phyloP scores from a whole-genome alignment of 164 flowering plant genomes.

The Berberis vulgaris region DNA sequence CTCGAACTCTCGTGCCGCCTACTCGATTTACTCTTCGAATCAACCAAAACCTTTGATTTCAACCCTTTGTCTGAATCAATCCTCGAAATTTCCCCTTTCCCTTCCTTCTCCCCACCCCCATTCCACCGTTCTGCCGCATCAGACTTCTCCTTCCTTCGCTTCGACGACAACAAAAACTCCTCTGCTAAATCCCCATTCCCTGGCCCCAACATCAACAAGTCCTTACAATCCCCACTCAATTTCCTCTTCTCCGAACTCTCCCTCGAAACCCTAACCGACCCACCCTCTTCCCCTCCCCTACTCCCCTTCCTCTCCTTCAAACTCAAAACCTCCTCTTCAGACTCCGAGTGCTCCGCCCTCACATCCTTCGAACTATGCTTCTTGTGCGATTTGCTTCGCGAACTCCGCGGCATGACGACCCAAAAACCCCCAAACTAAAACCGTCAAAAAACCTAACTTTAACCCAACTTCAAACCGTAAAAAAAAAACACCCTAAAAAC shows the following conservation, averaged over 20 bases:
- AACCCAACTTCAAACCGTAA: too few species aligned
- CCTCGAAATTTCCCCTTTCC: conserved; percentile 16
- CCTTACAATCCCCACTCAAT: too few species aligned
- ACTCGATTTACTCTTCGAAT: conserved; percentile 34
- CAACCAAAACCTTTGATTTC: conserved; percentile 25
- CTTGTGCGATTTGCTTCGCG: conserved; percentile 52
- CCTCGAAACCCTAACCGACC: conserved; percentile 19
- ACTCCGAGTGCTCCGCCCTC: conserved; percentile 17
- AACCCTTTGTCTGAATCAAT: conserved; percentile 20
- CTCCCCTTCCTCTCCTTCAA: conserved; percentile 18
- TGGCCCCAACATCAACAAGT: too few species aligned
- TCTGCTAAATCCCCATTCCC: neutral
- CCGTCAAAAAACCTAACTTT: neutral
- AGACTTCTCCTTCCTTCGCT: conserved; percentile 21
- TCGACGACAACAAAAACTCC: conserved; percentile 7
- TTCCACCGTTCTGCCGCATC: conserved; percentile 28
- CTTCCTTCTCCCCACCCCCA: conserved; percentile 21
- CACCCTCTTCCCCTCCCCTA: neutral
- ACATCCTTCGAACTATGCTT: conserved; percentile 26
- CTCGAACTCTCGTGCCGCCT: conserved; percentile 26
- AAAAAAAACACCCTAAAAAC: conserved; percentile 17
- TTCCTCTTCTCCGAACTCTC: neutral
- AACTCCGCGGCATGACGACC: conserved; percentile 51
- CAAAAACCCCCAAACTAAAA: neutral
- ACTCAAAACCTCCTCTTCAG: conserved; percentile 19